phyloP scores from a whole-genome alignment of 148 eudicot genomes.

The Rhododendron mucronatum region DNA sequence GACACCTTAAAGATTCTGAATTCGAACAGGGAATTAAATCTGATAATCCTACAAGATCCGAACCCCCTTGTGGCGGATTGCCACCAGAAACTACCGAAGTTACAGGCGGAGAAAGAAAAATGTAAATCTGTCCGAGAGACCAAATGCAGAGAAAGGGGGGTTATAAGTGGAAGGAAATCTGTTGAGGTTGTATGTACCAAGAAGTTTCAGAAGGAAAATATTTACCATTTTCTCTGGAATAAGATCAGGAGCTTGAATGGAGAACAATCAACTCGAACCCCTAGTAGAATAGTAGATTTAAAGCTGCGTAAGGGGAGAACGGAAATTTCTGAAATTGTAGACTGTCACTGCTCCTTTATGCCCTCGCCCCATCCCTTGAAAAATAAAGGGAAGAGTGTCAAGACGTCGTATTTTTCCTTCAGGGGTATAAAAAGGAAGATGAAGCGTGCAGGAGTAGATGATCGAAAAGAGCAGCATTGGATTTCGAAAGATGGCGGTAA shows the following conservation, averaged over 20 bases:
- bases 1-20: slow-evolving; percentile 49
- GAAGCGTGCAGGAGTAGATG: slow-evolving; percentile 12
- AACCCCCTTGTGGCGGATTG: slow-evolving; percentile 39
- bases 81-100: slow-evolving; percentile 32
- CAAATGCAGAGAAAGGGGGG: not conserved
- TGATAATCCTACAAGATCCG: slow-evolving; percentile 52
- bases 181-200: not conserved
- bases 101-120: slow-evolving; percentile 25
- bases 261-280: slow-evolving; percentile 6
- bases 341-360: slow-evolving; percentile 25
- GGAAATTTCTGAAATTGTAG: slow-evolving; percentile 6
- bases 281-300: slow-evolving; percentile 21
- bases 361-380: slow-evolving; percentile 1
- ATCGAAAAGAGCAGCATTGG: slow-evolving; percentile 7
- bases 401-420: slow-evolving; percentile 19
- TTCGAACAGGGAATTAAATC: slow-evolving; percentile 45
- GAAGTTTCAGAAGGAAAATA: slow-evolving; percentile 7
- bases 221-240: slow-evolving; percentile 6
- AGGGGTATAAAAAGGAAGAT: slow-evolving; percentile 20
- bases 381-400: slow-evolving; percentile 1
- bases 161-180: not conserved
- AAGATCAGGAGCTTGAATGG: slow-evolving; percentile 8
- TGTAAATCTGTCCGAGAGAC: not conserved
- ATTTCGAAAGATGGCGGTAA: not conserved
- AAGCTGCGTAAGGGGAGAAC: not conserved